Evolutionary conservation across 768 basidiomycete genomes (phyloP), one percentile per base, ranked within the genome.

Genomic region (Hirschioporus abietinus): DNA sequence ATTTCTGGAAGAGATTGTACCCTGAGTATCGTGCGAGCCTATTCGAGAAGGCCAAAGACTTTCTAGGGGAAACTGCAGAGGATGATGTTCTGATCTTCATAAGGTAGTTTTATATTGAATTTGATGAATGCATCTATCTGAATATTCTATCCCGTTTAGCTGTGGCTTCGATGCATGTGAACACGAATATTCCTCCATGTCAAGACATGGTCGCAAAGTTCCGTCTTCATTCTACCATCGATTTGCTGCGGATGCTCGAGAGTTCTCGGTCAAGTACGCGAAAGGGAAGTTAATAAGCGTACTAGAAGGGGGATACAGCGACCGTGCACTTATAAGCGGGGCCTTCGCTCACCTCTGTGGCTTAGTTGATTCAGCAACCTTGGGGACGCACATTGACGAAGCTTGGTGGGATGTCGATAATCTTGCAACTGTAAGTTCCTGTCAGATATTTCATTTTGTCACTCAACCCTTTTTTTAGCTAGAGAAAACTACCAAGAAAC

Each of bases 101-200:
- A 72, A 96, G 95, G 95, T 89, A 15, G 8, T 80, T 67, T n/a
- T 27, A 24, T 66, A 24, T 67, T 34, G 63, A 57, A 60, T 36
- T 15, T 20, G 58, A 60, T 63, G 9, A 36, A n/a, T 15, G 59
- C 27, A 23, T 12, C 27, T 30, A 24, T 58, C n/a, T 6, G 68
- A 52, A 10, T 34, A 23, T 24, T 7, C 1, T 30, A 17, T 3
- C 25, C n/a, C 30, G 24, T 35, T 34, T 69, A 96, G 95, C 70
- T 93, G 92, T 68, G 96, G 96, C 0, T 95, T 98, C 78, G 96
- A 99, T 70, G 96, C 96, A 0, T 93, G 89, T 64, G 91, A 95
- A 73, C 94, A 97, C 72, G 96, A 99, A 73, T 88, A 90, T 68
- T 79, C 85, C 15, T 89, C 87, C 2, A 99, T 99, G 96, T 94